phyloP scores from a whole-genome alignment of 2,329 filamentous ascomycete genomes.

The Coniochaeta ligniaria region DNA sequence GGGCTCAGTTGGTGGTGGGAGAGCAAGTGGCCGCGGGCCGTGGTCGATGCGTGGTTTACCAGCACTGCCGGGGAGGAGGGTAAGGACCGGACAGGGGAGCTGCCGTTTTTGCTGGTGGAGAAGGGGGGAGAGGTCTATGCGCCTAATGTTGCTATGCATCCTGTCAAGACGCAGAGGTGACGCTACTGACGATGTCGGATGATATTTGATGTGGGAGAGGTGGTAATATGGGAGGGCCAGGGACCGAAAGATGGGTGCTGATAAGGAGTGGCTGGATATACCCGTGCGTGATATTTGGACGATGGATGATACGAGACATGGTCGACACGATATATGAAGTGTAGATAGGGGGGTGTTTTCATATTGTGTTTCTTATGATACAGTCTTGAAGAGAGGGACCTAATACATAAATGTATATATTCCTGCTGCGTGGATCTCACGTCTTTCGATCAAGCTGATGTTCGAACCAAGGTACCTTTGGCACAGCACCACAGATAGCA shows the following conservation, averaged over 20 bases:
- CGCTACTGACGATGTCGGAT: background rate
- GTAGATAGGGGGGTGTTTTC: background rate
- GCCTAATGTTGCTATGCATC: constrained; percentile 29
- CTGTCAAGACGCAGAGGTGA: constrained; percentile 19
- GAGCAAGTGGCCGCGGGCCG: constrained; percentile 20
- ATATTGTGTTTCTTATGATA: background rate
- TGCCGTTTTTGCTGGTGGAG: constrained; percentile 20
- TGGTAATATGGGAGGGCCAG: background rate
- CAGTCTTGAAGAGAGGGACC: background rate
- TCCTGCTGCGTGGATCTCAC: too few species aligned
- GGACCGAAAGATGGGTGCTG: background rate
- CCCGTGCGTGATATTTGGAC: background rate
- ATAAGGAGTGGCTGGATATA: background rate
- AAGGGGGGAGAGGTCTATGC: constrained; percentile 22
- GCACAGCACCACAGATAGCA: too few species aligned
- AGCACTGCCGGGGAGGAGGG: constrained; percentile 9
- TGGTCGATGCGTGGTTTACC: constrained; percentile 25
- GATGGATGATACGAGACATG: background rate
- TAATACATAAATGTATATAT: background rate
- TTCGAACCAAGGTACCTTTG: too few species aligned
- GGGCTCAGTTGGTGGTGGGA: constrained; percentile 25
- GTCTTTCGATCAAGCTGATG: too few species aligned
- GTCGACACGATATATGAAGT: background rate
- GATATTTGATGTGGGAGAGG: background rate
- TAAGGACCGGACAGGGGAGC: constrained; percentile 4